Base-by-base conservation (phyloP, 306 rosid genomes). In the Rosa lucieae region DNA sequence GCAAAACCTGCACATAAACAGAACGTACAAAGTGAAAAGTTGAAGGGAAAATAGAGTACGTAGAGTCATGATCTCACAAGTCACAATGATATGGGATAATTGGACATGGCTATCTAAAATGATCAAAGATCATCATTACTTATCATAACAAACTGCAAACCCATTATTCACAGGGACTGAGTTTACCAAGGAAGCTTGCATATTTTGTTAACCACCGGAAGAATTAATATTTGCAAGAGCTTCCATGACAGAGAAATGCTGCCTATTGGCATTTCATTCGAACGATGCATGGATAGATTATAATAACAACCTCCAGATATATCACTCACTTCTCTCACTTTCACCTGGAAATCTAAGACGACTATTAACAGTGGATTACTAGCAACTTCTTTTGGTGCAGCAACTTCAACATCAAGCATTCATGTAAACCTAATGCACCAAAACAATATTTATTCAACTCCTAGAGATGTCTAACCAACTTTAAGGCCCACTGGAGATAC, bases 1-100 rank as follows among this genome's bases (percentile, higher is more conserved):
- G 98, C 98, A 80, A 92, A 94, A 52, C 97, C 97, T 94, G 96
- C 79, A 77, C 3, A 79, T 58, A 65, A 70, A 49, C 37, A 75
- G 79, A 62, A 46, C 48, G 46, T 55, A 26, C 42, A 59, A 32
- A 66, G 84, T 83, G 59, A 88, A 56, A 53, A 42, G 32, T 51
- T 59, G 44, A 35, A 74, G 61, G 67, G 18, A 58, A 21, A 2
- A 44, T 73, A 21, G 26, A 51, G 15, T 26, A 49, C 23, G 15
- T 17, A 49, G 3, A 58, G 68, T 13, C 40, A 74, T 56, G 40
- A 43, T 48, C 44, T 13, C 37, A 32, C 37, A 32, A 32, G 37
- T 32, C 23, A 40, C 26, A 14, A 15, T 17, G 46, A 4, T 35
- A 66, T 3, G 2, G 23, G 2, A 65, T 17, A 65, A 20, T 3